Evolutionary conservation across 73 alveolate species (phyloP).

Genomic region (Paramecium bursaria): DNA sequence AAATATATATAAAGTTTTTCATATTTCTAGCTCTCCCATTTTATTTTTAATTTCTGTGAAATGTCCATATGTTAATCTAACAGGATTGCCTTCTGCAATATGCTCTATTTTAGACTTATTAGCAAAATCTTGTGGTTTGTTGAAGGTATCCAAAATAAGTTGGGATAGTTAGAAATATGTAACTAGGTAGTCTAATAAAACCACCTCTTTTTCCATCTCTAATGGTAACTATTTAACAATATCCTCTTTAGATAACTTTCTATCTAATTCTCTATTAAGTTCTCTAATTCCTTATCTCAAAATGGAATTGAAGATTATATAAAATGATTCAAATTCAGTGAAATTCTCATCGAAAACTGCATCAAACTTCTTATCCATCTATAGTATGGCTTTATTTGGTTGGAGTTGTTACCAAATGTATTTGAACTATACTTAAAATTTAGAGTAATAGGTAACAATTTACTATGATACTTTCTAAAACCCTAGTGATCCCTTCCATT

Average conservation of each 20-base stretch:
- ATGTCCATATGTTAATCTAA: slow-evolving; percentile 57
- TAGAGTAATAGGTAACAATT: background rate
- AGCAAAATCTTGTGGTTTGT: slow-evolving; percentile 56
- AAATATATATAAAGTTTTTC: background rate
- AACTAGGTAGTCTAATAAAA: slow-evolving; percentile 62
- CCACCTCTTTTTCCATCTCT: slow-evolving; percentile 54
- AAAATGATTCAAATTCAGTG: slow-evolving; percentile 65
- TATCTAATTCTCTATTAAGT: slow-evolving; percentile 15
- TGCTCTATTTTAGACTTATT: slow-evolving; percentile 65
- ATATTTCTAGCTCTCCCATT: slow-evolving; percentile 52
- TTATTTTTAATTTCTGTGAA: slow-evolving; percentile 61
- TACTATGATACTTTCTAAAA: background rate
- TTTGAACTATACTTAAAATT: slow-evolving; percentile 25
- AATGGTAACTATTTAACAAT: background rate
- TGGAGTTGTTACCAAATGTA: slow-evolving; percentile 3
- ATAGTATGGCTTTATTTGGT: slow-evolving; percentile 10
- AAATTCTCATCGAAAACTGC: slow-evolving; percentile 68
- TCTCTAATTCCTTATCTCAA: slow-evolving; percentile 61
- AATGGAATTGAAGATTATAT: slow-evolving; percentile 45
- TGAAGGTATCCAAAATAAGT: slow-evolving; percentile 54
- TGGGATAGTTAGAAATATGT: slow-evolving; percentile 57
- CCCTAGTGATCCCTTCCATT: background rate
- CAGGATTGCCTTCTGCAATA: slow-evolving; percentile 72
- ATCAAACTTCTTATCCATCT: slow-evolving; percentile 56
- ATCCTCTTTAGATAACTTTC: slow-evolving; percentile 20